Evolutionary conservation across 306 rosid genomes (phyloP).

Genomic region (Corylus avellana): DNA sequence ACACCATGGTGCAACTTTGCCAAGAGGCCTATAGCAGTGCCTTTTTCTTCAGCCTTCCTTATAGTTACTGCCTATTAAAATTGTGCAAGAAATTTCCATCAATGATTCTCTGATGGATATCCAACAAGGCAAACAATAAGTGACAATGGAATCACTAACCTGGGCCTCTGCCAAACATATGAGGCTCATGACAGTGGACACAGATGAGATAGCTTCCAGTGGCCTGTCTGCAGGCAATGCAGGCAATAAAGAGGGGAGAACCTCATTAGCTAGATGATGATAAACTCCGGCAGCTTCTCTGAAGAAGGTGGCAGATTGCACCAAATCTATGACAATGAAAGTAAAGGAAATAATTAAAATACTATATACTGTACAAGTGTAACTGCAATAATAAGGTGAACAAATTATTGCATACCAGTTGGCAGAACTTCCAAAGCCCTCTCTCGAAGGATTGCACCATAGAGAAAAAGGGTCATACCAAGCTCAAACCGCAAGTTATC

Average conservation of each 20-base stretch:
- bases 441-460: conserved; percentile 64
- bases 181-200: conserved; percentile 63
- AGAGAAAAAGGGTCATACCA: conserved; percentile 64
- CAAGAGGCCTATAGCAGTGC: conserved; percentile 56
- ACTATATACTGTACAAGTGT: conserved; percentile 1
- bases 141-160: conserved; percentile 42
- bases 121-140: conserved; percentile 4
- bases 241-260: conserved; percentile 48
- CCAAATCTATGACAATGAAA: conserved; percentile 52
- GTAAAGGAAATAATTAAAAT: conserved; percentile 30
- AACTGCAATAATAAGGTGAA: conserved; percentile 1
- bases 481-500: conserved; percentile 62
- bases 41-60: conserved; percentile 77
- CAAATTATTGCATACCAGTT: conserved; percentile 42
- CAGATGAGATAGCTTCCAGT: conserved; percentile 55
- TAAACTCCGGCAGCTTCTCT: conserved; percentile 85
- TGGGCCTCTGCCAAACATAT: conserved; percentile 83
- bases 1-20: conserved; percentile 79
- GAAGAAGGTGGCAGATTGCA: conserved; percentile 55
- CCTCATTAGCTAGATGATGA: conserved; percentile 59
- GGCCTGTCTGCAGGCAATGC: conserved; percentile 52
- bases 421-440: conserved; percentile 69
- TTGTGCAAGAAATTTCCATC: conserved; percentile 1
- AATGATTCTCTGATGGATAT: conserved; percentile 3
- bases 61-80: conserved; percentile 61